phyloP scores from a whole-genome alignment of 306 rosid species.

The Inga leiocalycina region DNA sequence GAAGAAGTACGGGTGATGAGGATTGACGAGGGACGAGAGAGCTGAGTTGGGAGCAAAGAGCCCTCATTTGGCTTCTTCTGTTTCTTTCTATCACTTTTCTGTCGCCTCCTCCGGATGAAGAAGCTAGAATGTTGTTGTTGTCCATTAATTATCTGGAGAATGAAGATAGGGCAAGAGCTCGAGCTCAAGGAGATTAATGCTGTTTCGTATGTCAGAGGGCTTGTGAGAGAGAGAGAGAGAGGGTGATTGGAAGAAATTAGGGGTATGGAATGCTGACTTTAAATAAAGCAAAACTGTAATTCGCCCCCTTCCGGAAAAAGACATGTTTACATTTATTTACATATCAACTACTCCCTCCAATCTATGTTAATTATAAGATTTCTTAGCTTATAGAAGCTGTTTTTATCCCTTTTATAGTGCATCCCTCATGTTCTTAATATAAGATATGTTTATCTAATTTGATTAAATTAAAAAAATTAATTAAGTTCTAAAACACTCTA shows the following conservation, averaged over 20 bases:
- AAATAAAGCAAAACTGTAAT: too few relatives aligned
- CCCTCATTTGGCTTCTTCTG: conserved; percentile 3
- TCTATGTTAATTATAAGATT: too few relatives aligned
- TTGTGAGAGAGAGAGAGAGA: background rate
- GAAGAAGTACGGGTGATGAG: background rate
- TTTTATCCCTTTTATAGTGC: too few relatives aligned
- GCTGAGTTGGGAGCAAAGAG: background rate
- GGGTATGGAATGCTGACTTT: too few relatives aligned
- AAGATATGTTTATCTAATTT: too few relatives aligned
- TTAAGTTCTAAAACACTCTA: too few relatives aligned
- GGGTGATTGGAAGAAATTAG: background rate
- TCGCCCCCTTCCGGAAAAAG: too few relatives aligned
- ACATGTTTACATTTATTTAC: too few relatives aligned
- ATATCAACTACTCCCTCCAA: too few relatives aligned
- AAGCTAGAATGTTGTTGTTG: background rate
- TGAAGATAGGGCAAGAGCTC: background rate
- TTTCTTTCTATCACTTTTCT: background rate
- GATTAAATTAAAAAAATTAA: too few relatives aligned
- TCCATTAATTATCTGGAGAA: background rate
- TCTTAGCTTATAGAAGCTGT: too few relatives aligned
- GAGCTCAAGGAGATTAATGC: background rate
- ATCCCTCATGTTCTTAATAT: too few relatives aligned
- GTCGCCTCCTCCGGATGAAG: background rate
- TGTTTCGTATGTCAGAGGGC: background rate
- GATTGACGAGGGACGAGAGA: background rate